Base-by-base conservation (phyloP, 2,329 filamentous ascomycete genomes). In the Neodidymelliopsis sp. region DNA sequence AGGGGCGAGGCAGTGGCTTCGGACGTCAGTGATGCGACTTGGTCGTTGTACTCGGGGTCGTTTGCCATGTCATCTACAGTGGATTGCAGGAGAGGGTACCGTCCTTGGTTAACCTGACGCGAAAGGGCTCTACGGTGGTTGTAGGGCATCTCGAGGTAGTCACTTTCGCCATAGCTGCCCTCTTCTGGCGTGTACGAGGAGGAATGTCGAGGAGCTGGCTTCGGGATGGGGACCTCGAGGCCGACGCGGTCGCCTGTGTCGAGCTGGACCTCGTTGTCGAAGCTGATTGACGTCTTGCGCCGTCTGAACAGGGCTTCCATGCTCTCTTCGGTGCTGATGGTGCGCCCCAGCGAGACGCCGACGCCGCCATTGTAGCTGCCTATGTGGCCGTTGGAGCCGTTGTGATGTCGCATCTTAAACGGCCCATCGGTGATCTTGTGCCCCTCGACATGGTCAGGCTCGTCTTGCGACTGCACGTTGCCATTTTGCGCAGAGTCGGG, bases 1-100 rank as follows among this genome's bases (percentile, higher is more conserved):
- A 69, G 46, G 8, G 61, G 68, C 7, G 74, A 77, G 18, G 66
- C 69, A 5, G 74, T 74, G n/a, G 71, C 62, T 30, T 69, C 73
- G n/a, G 74, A 76, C 2, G 74, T 77, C 34, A 76, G 53, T 4
- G 74, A 75, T 10, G 74, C 72, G 12, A 75, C 69, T 33, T 71
- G 67, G 34, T 74, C 71, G 30, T 51, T 59, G 51, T 63, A 67
- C 38, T 65, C 62, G 9, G 55, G 46, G 33, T 64, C 57, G 13
- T 55, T 56, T 4, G 59, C 62, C 15, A 71, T 58, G 25, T 65
- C 60, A 40, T 72, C 68, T 10, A 70, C 68, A 24, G 67, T 72
- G 8, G 69, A 44, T 49, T 69, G 68, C 18, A 67, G 61, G n/a
- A 73, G 62, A 7, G 71, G 68, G 49, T 72, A 72, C 22, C 69